Base-by-base conservation (phyloP, 257 asterid species). In the Solanum arcanum region DNA sequence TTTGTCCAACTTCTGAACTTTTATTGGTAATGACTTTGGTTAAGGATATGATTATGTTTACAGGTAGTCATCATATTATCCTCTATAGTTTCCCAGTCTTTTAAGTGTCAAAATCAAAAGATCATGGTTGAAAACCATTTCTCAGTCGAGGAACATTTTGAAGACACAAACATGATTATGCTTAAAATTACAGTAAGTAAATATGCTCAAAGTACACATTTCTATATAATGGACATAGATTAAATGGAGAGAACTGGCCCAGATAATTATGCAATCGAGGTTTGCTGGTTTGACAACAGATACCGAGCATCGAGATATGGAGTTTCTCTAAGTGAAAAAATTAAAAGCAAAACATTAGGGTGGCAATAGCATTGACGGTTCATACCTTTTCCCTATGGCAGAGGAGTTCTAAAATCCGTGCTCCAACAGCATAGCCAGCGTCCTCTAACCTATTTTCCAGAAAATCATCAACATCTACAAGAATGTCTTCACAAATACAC, bases 371-470 rank as follows among this genome's bases (percentile, higher is more conserved):
- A 25, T 60, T 69, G 35, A 88, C 37, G 82, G 27, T 62, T 62
- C 90, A 23, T 85, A 95, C 98, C 96, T 95, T 95, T 90, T 95
- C 98, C 86, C 98, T 82, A 80, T 94, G 96, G 90, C 98, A 95
- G 18, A 95, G 95, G 88, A 95, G 98, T 92, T 95, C 98, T 87
- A 94, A 88, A 87, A 93, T 94, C 86, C 98, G 93, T 15, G 94
- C 92, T 88, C 98, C 98, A 85, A 95, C 98, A 86, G 96, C 92
- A 91, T 91, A 92, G 7, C 96, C 98, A 59, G 98, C 96, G 92
- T 95, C 98, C 93, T 95, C 98, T 68, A 95, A 89, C 95, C 98
- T 95, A 90, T 66, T 86, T 49, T 72, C 86, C 88, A 81, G 18
- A 49, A 80, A 49, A 29, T 29, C 7, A 49, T 10, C 11, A 81